Evolutionary conservation across 2,329 filamentous ascomycete species (phyloP), one percentile per base, ranked within the genome.

Genomic region (Bisporella sp.): DNA sequence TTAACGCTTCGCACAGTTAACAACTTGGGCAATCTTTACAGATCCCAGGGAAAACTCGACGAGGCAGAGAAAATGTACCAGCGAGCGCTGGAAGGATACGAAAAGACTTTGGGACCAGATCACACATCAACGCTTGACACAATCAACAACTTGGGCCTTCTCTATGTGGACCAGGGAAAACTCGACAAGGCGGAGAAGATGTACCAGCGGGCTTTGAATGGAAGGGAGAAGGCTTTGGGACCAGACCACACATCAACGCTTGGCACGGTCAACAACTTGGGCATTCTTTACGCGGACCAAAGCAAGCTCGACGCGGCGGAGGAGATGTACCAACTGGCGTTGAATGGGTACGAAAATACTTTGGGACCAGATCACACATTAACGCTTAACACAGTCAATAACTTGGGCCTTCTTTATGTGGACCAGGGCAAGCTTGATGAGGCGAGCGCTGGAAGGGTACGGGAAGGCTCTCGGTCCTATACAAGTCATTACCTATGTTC

Each of bases 381-480:
- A 21, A 21, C 21, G 21, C 21, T 21, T 21, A 3, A 21, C 21
- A 21, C 21, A 3, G 3, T 21, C 21, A 21, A 21, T 3, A 21
- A 21, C 21, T 21, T 21, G 21, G 21, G 21, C 3, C 21, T 21
- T 21, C 21, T 21, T 21, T 21, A 21, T 21, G 21, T 21, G 3
- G 21, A 21, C 21, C 21, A 21, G 3, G 21, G 21, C 21, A 21
- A 21, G 21, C 21, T 21, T 3, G 21, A 3, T 21, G 21, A 21
- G 21, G 21, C 21, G 21, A 21, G 21, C 21, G 21, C 21, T 21
- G 21, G 21, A 21, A 21, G 21, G 21, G 21, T 57, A 63, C 49
- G 60, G 54, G 45, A 59, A 55, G 44, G 39, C 58, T 6, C 12
- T 48, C 6, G 54, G 66, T 39, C n/a, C 35, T 28, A 58, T 62